Base-by-base conservation (phyloP, 768 basidiomycete genomes). In the Phlebiopsis gigantea region DNA sequence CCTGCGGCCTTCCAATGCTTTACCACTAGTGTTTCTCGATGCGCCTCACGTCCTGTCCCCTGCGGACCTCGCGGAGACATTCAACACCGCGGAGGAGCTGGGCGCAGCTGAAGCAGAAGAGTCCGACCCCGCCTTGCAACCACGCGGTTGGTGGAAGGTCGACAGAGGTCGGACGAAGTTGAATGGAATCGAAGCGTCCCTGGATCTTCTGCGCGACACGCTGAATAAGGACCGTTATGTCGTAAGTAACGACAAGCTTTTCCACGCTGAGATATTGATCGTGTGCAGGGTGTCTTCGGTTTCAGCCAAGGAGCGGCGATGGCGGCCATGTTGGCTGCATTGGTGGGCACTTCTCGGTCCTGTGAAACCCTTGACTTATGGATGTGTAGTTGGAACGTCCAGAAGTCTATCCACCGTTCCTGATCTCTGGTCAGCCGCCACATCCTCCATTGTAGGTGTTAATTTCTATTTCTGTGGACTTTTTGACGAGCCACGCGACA, bases 251-350 rank as follows among this genome's bases (percentile, higher is more conserved):
- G 5, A 24, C 9, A 12, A 26, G n/a, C 24, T 22, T 30, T 7
- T 30, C 10, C 10, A 12, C 14, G 31, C 19, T 2, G 12, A 9
- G 2, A 8, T 50, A 21, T 25, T 41, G 50, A 41, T 41, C 9
- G 10, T 39, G 10, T n/a, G 19, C 62, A 91, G 88, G 90, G 88
- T 25, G 80, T 91, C 7, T 78, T 92, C 64, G 90, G 90, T 5
- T 91, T 91, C 66, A 88, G 88, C 59, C 91, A 93, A 71, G 90
- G 90, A 15, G 90, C 87, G 15, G 82, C 81, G 4, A 77, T 91
- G 71, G 91, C 88, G 29, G 85, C 81, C 8, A 64, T 91, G 31
- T 73, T 91, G 22, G 71, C 85, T 26, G 85, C 88, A 22, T 68
- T 91, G 67, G 89, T 91, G 59, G 31, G 83, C 9, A 1, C 31